A percentile compares a stretch with the other conserved stretches of the same genome.
Evolutionary conservation across 2,329 filamentous ascomycete genomes (phyloP).

Genomic region (Myriosclerotinia duriaeana): DNA sequence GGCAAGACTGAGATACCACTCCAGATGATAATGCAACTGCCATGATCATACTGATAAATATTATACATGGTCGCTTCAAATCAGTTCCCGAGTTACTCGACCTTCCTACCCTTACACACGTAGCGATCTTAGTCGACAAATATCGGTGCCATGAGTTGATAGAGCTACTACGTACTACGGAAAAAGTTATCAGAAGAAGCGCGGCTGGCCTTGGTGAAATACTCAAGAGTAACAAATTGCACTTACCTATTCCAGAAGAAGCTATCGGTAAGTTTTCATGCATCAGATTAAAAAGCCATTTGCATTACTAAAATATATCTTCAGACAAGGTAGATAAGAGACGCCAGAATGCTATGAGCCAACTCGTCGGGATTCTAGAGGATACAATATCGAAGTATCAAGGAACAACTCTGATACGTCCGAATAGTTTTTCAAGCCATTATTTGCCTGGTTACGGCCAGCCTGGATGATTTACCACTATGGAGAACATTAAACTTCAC

Average conservation of each 20-base stretch:
- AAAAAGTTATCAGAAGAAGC: background rate
- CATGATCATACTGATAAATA: background rate
- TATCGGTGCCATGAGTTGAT: constrained; percentile 11
- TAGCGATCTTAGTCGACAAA: constrained; percentile 17
- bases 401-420: too few relatives aligned
- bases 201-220: background rate
- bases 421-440: background rate
- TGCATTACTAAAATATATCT: background rate
- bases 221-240: background rate
- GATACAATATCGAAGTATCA: background rate
- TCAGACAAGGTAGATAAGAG: background rate
- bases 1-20: background rate
- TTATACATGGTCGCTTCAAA: background rate
- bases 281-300: background rate
- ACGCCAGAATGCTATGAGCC: background rate
- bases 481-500: background rate
- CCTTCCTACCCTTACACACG: background rate
- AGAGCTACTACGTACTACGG: background rate
- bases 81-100: background rate
- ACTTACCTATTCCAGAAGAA: background rate
- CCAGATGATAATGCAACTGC: constrained; percentile 2
- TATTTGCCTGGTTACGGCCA: background rate
- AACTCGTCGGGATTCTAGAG: background rate
- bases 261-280: background rate
- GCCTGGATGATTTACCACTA: background rate